Base-by-base conservation (phyloP, 176 grass and related monocot species). In the Zoysia japonica region DNA sequence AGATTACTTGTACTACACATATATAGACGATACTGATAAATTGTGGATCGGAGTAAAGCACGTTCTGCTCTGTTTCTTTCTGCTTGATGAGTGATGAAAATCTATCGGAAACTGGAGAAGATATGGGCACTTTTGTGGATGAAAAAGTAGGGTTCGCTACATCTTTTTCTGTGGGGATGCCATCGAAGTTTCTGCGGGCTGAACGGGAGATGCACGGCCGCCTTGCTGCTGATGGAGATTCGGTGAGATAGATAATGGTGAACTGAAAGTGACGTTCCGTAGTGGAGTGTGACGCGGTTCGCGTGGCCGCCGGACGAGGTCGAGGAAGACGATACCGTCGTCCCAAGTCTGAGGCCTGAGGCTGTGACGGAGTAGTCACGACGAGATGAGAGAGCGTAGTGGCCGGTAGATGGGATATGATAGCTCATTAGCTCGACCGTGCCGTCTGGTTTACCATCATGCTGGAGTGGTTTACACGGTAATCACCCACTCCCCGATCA, bases 201-300 rank as follows among this genome's bases (percentile, higher is more conserved):
- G 43, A 3, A 45, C 14, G 5, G 11, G 47, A 71, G 45, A 84
- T 2, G 76, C 50, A 39, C 28, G 28, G 28, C 28, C 28, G 28
- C 28, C 28, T 28, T 28, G 28, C 28, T 28, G 28, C 28, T 28
- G 28, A 28, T 28, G 28, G 28, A 28, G 46, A 77, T 70, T 62
- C 13, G 42, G 45, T 3, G 14, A 55, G 64, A 77, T 71, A 28
- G 47, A 61, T 70, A 15, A 67, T 40, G 68, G 28, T 28, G 28
- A 28, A 28, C 28, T 28, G 28, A 28, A 79, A 52, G 62, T 39
- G 69, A 55, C 39, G 80, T 10, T 40, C 46, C 67, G 55, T 70
- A 80, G 61, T 69, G 81, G 81, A 65, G 41, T 39, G 2, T 85
- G 87, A 85, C 80, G 87, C 40, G 37, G 72, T 17, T 61, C 11